Conservation (phyloP, 768 basidiomycete species). For the Rhodosporidiobolus sp. region DNA sequence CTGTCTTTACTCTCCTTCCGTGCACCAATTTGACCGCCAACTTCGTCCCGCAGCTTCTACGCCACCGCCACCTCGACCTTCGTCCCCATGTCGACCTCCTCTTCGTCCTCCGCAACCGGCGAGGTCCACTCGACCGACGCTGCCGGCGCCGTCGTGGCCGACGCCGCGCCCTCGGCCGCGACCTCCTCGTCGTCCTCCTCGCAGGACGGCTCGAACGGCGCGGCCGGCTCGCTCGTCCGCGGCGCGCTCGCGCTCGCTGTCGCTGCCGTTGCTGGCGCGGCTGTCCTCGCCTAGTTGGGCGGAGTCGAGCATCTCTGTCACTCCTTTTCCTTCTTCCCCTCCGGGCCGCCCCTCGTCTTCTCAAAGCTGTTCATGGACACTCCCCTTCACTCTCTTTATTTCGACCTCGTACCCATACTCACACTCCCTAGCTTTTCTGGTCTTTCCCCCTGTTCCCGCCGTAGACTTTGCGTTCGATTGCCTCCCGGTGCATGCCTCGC, state of each 20-base stretch:
- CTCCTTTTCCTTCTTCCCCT: background rate
- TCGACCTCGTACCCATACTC: background rate
- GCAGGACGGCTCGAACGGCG: background rate
- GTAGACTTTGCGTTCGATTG: too few relatives aligned
- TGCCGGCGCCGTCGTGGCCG: background rate
- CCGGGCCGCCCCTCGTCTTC: background rate
- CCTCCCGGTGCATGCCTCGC: too few relatives aligned
- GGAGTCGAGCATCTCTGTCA: too few relatives aligned
- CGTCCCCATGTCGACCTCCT: background rate
- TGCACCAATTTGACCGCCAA: background rate
- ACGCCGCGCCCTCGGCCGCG: background rate
- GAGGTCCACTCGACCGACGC: background rate
- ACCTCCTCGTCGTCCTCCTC: too few relatives aligned
- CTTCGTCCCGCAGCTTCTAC: conserved; percentile 20
- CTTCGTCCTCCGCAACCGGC: background rate
- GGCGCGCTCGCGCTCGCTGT: conserved; percentile 12
- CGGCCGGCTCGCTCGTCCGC: conserved; percentile 5
- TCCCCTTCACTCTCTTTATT: background rate
- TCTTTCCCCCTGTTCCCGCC: too few relatives aligned
- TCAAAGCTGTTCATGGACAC: background rate
- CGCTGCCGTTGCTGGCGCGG: background rate
- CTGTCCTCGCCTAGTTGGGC: background rate
- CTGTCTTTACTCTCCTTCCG: background rate
- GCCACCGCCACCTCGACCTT: conserved; percentile 36
- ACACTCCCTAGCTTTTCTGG: too few relatives aligned